Evolutionary conservation across 345 rosid genomes (phyloP).

Genomic region (Theobroma cacao): DNA sequence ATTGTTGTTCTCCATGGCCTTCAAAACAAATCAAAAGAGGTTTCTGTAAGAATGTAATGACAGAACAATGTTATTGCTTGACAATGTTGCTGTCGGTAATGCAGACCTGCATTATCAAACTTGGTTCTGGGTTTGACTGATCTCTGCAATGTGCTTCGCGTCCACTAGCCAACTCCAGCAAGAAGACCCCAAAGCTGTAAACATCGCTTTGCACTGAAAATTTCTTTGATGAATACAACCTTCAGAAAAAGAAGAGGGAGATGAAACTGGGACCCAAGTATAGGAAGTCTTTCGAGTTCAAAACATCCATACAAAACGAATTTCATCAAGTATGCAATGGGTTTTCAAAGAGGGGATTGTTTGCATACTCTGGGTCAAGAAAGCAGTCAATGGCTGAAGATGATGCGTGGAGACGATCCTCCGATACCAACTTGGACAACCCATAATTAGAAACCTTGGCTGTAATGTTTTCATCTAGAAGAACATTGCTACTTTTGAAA

Average conservation of each 20-base stretch:
- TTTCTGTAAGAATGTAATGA: not conserved
- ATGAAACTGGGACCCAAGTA: not conserved
- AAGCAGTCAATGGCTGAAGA: conserved; percentile 44
- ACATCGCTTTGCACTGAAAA: conserved; percentile 35
- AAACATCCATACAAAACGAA: no score
- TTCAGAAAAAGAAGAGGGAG: not conserved
- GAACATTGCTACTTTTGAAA: conserved; percentile 48
- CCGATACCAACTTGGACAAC: conserved; percentile 23
- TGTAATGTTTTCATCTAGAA: conserved; percentile 31
- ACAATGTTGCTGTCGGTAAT: not conserved
- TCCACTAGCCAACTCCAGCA: conserved; percentile 41
- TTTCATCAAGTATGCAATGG: not conserved
- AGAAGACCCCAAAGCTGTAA: conserved; percentile 47
- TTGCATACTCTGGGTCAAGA: conserved; percentile 47
- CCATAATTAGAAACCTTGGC: conserved; percentile 50
- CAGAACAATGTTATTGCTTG: not conserved
- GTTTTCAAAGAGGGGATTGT: not conserved
- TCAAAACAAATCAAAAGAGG: not conserved
- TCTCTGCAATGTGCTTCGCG: conserved; percentile 26
- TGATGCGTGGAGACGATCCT: conserved; percentile 26
- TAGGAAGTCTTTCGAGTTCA: not conserved
- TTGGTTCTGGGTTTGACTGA: conserved; percentile 12
- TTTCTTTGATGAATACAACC: conserved; percentile 23
- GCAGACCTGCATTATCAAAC: conserved; percentile 31
- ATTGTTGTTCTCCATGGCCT: conserved; percentile 22